phyloP scores from a whole-genome alignment of 2,329 filamentous ascomycete species.

The Pseudocercospora vitis region DNA sequence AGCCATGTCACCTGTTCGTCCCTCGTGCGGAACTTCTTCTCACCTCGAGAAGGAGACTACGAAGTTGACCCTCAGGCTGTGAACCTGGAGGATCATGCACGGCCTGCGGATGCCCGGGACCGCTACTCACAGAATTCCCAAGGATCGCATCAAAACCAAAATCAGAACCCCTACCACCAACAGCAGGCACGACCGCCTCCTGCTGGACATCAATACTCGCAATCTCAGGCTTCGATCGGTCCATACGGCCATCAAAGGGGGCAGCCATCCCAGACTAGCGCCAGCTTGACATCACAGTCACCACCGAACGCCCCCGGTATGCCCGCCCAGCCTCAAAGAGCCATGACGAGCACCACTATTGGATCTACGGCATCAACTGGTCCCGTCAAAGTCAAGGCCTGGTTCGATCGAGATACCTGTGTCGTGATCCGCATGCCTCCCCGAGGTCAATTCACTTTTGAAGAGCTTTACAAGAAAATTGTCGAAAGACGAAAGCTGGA shows the following conservation, averaged over 20 bases:
- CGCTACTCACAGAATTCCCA: constrained; percentile 46
- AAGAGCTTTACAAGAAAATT: constrained; percentile 79
- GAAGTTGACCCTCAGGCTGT: constrained; percentile 74
- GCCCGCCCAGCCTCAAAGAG: constrained; percentile 14
- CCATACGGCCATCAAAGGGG: constrained; percentile 21
- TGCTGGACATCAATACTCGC: constrained; percentile 31
- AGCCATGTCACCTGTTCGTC: constrained; percentile 80
- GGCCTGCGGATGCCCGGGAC: constrained; percentile 65
- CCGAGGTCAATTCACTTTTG: constrained; percentile 66
- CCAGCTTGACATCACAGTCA: constrained; percentile 17
- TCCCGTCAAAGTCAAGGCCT: constrained; percentile 85
- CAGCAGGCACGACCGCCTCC: constrained; percentile 27
- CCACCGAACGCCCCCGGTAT: constrained; percentile 19
- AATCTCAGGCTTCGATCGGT: constrained; percentile 23
- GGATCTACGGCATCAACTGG: constrained; percentile 29
- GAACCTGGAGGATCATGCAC: constrained; percentile 63
- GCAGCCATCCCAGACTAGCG: constrained; percentile 20
- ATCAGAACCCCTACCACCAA: constrained; percentile 26
- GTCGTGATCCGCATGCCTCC: constrained; percentile 86
- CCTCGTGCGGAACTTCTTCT: constrained; percentile 87
- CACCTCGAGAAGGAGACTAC: constrained; percentile 85
- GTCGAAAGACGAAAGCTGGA: constrained; percentile 77
- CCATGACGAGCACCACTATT: constrained; percentile 23
- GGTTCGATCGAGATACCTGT: constrained; percentile 80
- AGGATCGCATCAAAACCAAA: constrained; percentile 25